These are phyloP conservation scores for Incumbomyces lentus DNA, from an alignment of 2,329 filamentous ascomycete genomes.

Conservation along the genomic window DNA sequence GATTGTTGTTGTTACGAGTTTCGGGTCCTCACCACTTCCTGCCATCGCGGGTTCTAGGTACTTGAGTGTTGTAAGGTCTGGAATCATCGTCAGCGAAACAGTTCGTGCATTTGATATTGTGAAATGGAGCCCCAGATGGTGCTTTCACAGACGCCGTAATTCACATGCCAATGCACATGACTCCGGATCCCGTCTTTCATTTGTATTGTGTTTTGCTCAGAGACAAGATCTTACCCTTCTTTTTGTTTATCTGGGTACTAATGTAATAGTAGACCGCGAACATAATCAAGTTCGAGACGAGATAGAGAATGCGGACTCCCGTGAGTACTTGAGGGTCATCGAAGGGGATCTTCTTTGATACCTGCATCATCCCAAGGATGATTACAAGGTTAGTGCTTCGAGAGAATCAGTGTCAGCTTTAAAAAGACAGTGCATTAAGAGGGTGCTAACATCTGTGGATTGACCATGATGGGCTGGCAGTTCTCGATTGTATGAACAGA, in stretches of 20 bases:
- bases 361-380: constrained; percentile 98
- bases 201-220: too few species aligned
- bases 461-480: constrained; percentile 7
- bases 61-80: constrained; percentile 94
- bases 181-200: too few species aligned
- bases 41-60: constrained; percentile 92
- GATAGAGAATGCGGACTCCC: constrained; percentile 53
- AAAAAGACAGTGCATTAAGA: background rate
- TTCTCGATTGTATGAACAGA: background rate
- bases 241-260: constrained; percentile 77
- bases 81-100: too few species aligned
- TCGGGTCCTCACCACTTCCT: constrained; percentile 87
- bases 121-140: too few species aligned
- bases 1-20: constrained; percentile 81
- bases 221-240: constrained; percentile 64
- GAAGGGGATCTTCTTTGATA: constrained; percentile 89
- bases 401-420: constrained; percentile 22
- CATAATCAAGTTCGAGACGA: constrained; percentile 73
- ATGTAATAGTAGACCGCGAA: constrained; percentile 75
- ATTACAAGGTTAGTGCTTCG: constrained; percentile 80
- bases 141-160: too few species aligned
- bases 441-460: constrained; percentile 11
- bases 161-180: too few species aligned
- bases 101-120: too few species aligned
- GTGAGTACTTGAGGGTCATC: constrained; percentile 69